These are phyloP conservation scores for Mastigamoeba balamuthi DNA, from an alignment of 78 protist species.

Conservation along the genomic window DNA sequence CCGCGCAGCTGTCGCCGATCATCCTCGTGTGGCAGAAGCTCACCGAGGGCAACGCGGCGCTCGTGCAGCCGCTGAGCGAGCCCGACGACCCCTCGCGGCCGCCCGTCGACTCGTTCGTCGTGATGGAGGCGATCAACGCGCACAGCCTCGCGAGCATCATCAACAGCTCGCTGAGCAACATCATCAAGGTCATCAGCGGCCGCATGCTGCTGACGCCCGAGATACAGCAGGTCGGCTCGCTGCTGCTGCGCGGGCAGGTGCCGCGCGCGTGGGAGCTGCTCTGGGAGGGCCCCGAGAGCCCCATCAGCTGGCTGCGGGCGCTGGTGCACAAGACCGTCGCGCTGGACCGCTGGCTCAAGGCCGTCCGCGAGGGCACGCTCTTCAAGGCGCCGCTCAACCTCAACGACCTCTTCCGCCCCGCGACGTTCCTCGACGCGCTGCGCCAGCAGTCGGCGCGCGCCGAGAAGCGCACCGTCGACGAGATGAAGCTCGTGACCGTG, in stretches of 20 bases:
- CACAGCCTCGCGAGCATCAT: background rate
- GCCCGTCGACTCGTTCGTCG: constrained; percentile 15
- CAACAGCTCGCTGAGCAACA: background rate
- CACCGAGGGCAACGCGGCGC: background rate
- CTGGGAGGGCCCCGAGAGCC: constrained; percentile 60
- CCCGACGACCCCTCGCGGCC: background rate
- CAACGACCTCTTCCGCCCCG: constrained; percentile 45
- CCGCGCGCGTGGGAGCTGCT: constrained; percentile 33
- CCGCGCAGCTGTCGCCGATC: background rate
- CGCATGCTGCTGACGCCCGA: constrained; percentile 17
- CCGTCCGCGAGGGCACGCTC: background rate
- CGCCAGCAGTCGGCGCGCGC: constrained; percentile 54
- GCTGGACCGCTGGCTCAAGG: background rate
- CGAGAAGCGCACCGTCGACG: background rate
- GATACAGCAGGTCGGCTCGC: background rate
- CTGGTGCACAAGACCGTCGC: constrained; percentile 21
- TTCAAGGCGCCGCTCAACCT: constrained; percentile 10
- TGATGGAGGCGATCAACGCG: background rate
- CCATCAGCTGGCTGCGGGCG: constrained; percentile 1
- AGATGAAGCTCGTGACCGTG: background rate
- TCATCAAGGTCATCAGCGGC: constrained; percentile 34
- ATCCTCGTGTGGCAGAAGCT: constrained; percentile 1
- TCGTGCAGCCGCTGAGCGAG: background rate
- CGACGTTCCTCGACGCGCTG: constrained; percentile 52
- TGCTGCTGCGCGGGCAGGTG: constrained; percentile 13